A percentile compares a stretch with the other conserved stretches of the same genome.
Conservation (phyloP, 2,329 filamentous ascomycete species). For the Colletotrichum godetiae region DNA sequence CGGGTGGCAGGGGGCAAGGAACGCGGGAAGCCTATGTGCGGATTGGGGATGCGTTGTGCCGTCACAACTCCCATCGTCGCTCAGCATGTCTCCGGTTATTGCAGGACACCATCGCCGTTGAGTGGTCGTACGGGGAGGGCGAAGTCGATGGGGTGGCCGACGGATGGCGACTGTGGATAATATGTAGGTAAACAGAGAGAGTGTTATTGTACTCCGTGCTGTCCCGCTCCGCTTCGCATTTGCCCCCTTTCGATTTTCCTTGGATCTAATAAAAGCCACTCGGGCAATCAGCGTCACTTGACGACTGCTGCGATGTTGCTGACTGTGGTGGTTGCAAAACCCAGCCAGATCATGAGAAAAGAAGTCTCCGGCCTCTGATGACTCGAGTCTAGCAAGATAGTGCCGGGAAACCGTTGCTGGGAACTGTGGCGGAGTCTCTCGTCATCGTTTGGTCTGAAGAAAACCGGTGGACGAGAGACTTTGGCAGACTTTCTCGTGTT, state of each 20-base stretch:
- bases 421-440: constrained; percentile 29
- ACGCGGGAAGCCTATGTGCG: constrained; percentile 31
- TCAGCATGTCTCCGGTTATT: constrained; percentile 6
- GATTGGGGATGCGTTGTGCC: constrained; percentile 28
- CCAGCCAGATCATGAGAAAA: neutral
- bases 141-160: constrained; percentile 12
- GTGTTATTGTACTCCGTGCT: neutral
- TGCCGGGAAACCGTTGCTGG: constrained; percentile 6
- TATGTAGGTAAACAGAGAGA: neutral
- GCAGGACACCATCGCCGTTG: constrained; percentile 21
- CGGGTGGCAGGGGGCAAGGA: constrained; percentile 6
- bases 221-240: constrained; percentile 12
- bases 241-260: neutral
- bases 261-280: constrained; percentile 29
- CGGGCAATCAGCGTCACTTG: constrained; percentile 26
- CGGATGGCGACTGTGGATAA: neutral
- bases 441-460: constrained; percentile 20
- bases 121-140: constrained; percentile 19
- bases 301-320: constrained; percentile 7
- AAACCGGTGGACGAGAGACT: constrained; percentile 27
- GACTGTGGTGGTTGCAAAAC: constrained; percentile 23
- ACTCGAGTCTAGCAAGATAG: constrained; percentile 9
- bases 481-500: constrained; percentile 24
- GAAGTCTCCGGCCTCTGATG: neutral
- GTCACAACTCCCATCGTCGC: constrained; percentile 13